These are phyloP conservation scores for Saccharomycopsis fermentans DNA, from an alignment of 805 yeast genomes.

Conservation along the genomic window DNA sequence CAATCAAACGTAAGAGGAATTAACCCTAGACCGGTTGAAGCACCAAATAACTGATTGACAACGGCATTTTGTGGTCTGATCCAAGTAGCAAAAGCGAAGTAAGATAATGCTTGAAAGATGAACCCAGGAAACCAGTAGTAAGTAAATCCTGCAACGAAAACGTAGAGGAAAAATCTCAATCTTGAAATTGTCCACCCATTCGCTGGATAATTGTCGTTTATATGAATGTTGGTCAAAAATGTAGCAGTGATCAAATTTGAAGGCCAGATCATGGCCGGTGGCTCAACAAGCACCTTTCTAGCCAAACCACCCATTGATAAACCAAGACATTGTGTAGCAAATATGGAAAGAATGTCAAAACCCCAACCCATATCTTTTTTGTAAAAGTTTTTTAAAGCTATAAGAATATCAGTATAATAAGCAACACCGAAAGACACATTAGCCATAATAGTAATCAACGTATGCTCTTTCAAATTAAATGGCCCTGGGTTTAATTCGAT, in stretches of 20 bases:
- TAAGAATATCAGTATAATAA: constrained; percentile 45
- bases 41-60: constrained; percentile 56
- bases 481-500: constrained; percentile 45
- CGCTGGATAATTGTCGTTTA: constrained; percentile 34
- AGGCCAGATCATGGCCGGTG: constrained; percentile 64
- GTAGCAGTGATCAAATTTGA: constrained; percentile 48
- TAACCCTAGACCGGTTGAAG: constrained; percentile 50
- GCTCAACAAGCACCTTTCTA: constrained; percentile 49
- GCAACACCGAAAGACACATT: constrained; percentile 39
- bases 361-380: constrained; percentile 38
- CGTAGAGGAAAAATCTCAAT: constrained; percentile 35
- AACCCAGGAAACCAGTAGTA: constrained; percentile 57
- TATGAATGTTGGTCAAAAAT: constrained; percentile 41
- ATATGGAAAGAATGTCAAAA: constrained; percentile 39
- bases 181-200: constrained; percentile 53
- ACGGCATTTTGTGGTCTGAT: constrained; percentile 43
- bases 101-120: constrained; percentile 47
- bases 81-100: constrained; percentile 58
- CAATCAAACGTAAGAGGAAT: constrained; percentile 62
- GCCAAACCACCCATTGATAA: constrained; percentile 57
- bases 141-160: constrained; percentile 28
- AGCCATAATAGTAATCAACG: constrained; percentile 43
- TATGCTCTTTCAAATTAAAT: constrained; percentile 54
- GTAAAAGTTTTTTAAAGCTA: constrained; percentile 42
- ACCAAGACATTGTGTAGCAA: constrained; percentile 55